Base-by-base conservation (phyloP, 768 basidiomycete species). In the Naganishia onofrii region DNA sequence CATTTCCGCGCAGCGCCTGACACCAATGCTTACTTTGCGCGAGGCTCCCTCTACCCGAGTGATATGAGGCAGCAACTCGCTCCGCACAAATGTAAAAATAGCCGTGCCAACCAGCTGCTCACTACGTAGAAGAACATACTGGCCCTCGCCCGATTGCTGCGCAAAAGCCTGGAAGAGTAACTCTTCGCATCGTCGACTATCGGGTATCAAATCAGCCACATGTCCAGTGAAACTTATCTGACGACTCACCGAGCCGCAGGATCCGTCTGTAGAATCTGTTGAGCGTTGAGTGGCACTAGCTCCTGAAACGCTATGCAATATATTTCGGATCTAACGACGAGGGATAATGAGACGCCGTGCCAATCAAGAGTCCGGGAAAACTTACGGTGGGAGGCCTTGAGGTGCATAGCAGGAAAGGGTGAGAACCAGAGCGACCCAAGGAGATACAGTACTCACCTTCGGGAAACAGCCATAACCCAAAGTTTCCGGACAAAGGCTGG, bases 91-190 rank as follows among this genome's bases (percentile, higher is more conserved):
- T 3, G 98, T 85, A 66, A 99, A 84, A 66, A 98, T 83, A 1
- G 93, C 93, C 0, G 95, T 95, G 69, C 96, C 96, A 75, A 99
- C 96, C 56, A 99, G 85, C 92, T 95, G 95, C 79, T 95, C 94
- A 78, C 92, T 93, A 52, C 96, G 86, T 23, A 97, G 84, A 46
- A 98, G 78, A 34, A 96, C 86, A 76, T 99, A 98, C 51, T 88
- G 87, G 46, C 84, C 83, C 70, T 86, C 86, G 69, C 58, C 67
- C 2, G 7, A 28, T 19, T 57, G 57, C 9, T 56, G 42, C 19
- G 60, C 67, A 44, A 72, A 72, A 5, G 58, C 60, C 13, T 63
- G 63, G 21, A 53, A 29, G 8, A 72, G 38, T 26, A 57, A 52
- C 19, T 67, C 60, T 52, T 72, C 95, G 93, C 95, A 98, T 66